Conservation (phyloP, 2,329 filamentous ascomycete species). For the Aurifilum marmelostoma region DNA sequence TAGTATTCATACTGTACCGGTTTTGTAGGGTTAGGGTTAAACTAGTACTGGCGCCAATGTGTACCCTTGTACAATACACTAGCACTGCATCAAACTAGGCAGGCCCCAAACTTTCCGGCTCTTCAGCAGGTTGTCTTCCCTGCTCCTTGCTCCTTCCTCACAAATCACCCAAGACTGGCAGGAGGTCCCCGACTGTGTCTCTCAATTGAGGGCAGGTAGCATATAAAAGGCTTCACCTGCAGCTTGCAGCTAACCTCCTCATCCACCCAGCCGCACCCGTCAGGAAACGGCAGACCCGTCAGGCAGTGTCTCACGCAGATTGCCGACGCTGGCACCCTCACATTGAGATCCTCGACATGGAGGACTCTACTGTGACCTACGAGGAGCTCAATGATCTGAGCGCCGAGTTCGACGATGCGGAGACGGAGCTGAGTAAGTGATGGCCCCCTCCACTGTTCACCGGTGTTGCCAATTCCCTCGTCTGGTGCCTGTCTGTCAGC, state of each 20-base stretch:
- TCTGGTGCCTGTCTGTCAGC: not conserved
- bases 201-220: constrained; percentile 3
- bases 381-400: constrained; percentile 81
- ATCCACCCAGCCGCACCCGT: not conserved
- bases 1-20: too few relatives aligned
- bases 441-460: not conserved
- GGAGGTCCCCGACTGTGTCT: not conserved
- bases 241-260: not conserved
- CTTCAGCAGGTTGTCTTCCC: not conserved
- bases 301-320: not conserved
- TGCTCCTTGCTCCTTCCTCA: not conserved
- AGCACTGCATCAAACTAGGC: not conserved
- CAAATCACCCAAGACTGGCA: not conserved
- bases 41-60: not conserved
- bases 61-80: not conserved
- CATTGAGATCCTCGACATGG: constrained; percentile 33
- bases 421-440: constrained; percentile 78
- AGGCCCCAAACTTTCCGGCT: not conserved
- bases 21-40: not conserved
- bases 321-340: constrained; percentile 30
- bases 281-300: not conserved
- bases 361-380: constrained; percentile 60
- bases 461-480: too few relatives aligned
- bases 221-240: not conserved
- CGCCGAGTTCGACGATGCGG: constrained; percentile 80